Percentiles rank a stretch among this genome's conserved stretches.
Evolutionary conservation across 306 rosid species (phyloP).

Genomic region (Fragaria nilgerrensis): DNA sequence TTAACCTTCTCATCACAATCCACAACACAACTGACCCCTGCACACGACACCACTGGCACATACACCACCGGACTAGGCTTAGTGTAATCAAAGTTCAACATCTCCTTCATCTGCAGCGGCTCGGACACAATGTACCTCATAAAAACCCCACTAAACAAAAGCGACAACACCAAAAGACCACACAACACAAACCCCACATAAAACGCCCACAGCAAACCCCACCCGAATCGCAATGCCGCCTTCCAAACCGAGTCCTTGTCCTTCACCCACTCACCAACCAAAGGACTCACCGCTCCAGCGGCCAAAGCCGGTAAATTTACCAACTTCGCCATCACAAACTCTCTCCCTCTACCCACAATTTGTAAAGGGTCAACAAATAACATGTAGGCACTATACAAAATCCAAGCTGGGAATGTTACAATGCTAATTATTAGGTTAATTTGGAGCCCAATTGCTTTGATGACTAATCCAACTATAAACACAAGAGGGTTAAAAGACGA

Average conservation of each 20-base stretch:
- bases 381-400: constrained; percentile 36
- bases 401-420: constrained; percentile 45
- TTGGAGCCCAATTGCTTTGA: constrained; percentile 56
- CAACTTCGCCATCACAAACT: constrained; percentile 22
- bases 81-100: constrained; percentile 67
- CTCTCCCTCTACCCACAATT: constrained; percentile 37
- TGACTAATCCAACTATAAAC: constrained; percentile 42
- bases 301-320: constrained; percentile 20
- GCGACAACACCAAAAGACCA: constrained; percentile 47
- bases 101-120: constrained; percentile 54
- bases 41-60: constrained; percentile 50
- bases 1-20: constrained; percentile 30
- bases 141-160: constrained; percentile 47
- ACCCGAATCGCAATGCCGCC: constrained; percentile 46
- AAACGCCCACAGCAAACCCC: constrained; percentile 63
- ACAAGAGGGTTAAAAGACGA: constrained; percentile 42
- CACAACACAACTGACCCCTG: constrained; percentile 31
- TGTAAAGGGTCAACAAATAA: constrained; percentile 57
- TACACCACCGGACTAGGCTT: constrained; percentile 65
- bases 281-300: constrained; percentile 28
- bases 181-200: constrained; percentile 54
- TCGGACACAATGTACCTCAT: constrained; percentile 53
- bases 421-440: constrained; percentile 44
- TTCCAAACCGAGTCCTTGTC: constrained; percentile 50
- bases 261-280: constrained; percentile 34